Evolutionary conservation across 768 basidiomycete species (phyloP), one percentile per base, ranked within the genome.

Genomic region (Saitozyma sp.): DNA sequence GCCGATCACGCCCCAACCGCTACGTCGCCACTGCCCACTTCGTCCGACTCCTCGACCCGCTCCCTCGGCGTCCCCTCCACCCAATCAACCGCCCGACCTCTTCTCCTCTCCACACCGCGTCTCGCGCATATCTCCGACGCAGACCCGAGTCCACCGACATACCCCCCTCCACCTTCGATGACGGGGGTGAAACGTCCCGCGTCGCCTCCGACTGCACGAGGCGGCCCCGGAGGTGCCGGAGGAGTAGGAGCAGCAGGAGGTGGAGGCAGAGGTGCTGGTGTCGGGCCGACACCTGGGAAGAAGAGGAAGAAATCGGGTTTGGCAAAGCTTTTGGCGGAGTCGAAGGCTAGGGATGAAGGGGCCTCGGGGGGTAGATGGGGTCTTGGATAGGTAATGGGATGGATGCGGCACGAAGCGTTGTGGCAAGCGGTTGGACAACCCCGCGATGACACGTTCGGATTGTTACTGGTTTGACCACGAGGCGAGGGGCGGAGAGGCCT

Each of bases 261-360:
- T 38, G n/a, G 0, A 43, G 52, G 54, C 7, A 50, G 48, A 6
- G 62, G 29, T 50, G 57, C 59, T 14, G 58, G 53, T 8, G 43
- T 2, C 9, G 56, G 56, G 1, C 45, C 13, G 20, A 67, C 62
- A 59, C 29, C 29, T 2, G 14, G 39, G 39, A 70, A 64, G 60
- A 75, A 64, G 63, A 71, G 68, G 66, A 73, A 75, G 59, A 67
- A 60, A 51, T 66, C 64, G 7, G 74, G 72, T 29, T 59, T 76
- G 54, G 68, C 69, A 13, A 76, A 76, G 57, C 57, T 76, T 1
- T 63, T 76, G 54, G 74, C 74, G 40, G 69, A 73, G 66, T 68
- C 65, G 45, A 71, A 73, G 52, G 72, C 64, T 40, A 42, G 71
- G 53, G 62, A 65, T 40, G 48, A 64, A 29, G 62, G 43, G 20